A percentile compares a stretch with the other conserved stretches of the same genome.
phyloP scores from a whole-genome alignment of 371 early-diverging fungal genomes.

The Lichtheimia hyalospora region DNA sequence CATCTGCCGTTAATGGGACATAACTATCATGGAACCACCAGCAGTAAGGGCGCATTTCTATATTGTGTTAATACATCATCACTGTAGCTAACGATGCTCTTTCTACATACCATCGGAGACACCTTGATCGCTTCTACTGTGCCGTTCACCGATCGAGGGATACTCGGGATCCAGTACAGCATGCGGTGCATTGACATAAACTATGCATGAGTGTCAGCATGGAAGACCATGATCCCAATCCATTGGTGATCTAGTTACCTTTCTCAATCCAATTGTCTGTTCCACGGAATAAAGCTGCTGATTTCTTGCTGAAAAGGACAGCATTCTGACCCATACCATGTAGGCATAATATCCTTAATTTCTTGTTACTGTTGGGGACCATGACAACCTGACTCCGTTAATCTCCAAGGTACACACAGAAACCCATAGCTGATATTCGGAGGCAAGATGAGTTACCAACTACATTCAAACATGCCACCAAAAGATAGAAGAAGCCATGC shows the following conservation, averaged over 20 bases:
- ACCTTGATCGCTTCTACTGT: constrained; percentile 40
- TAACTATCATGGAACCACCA: constrained; percentile 56
- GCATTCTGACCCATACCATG: constrained; percentile 81
- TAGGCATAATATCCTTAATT: constrained; percentile 65
- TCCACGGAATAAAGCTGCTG: constrained; percentile 66
- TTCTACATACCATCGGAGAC: constrained; percentile 53
- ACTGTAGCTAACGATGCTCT: no score
- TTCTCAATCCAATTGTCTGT: constrained; percentile 52
- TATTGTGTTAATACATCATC: constrained; percentile 21
- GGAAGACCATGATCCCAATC: no score
- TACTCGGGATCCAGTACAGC: constrained; percentile 52
- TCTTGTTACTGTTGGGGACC: constrained; percentile 4
- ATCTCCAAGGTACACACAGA: no score
- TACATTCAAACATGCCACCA: neutral
- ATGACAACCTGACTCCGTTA: no score
- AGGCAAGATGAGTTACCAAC: no score
- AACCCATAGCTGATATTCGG: no score
- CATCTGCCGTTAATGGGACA: constrained; percentile 21
- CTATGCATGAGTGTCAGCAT: constrained; percentile 20
- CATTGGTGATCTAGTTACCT: constrained; percentile 40
- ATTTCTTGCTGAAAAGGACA: constrained; percentile 62
- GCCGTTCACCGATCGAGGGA: constrained; percentile 48
- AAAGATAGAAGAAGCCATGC: neutral
- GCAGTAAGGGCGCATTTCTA: constrained; percentile 52
- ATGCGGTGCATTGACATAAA: constrained; percentile 67